Evolutionary conservation across 257 asterid genomes (phyloP), one percentile per base, ranked within the genome.

Genomic region (Schizonepeta tenuifolia): DNA sequence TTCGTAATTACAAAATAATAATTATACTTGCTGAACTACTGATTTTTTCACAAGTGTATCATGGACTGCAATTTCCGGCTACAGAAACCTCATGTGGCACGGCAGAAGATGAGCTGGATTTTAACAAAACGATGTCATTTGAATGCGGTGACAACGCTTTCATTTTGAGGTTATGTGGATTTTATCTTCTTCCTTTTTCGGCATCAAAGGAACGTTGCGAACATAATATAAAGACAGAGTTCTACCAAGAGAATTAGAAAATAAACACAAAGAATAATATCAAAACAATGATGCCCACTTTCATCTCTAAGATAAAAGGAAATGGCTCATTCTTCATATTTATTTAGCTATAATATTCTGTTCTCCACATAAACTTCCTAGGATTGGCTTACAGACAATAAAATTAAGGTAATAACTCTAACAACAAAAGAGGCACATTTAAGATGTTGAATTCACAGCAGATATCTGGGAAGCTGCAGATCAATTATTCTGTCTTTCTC

Each of bases 401-500:
- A 40, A 31, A 60, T 41, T 71, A 53, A 73, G 75, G 69, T 54
- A n/a, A 15, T 11, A 49, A 49, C 10, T 13, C 10, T 13, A 62
- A 61, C 60, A 65, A 28, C 51, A 20, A 46, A 38, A 67, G 74
- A 31, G 46, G 49, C 63, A 51, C 26, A 65, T 60, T 56, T 28
- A 53, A 47, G 57, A 71, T 36, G 64, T 7, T 24, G 47, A 55
- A 62, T n/a, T 66, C n/a, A 15, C 21, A 50, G 11, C 40, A 77
- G 40, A 64, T 77, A 49, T 20, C 50, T 41, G 51, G 56, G 72
- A 61, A 78, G 71, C 79, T 68, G 67, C 44, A 61, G 46, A 53
- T 61, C 58, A 33, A 51, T 64, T 54, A 58, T 53, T 65, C 41
- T 72, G 75, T 77, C 61, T 47, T 72, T 58, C 49, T 71, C 71